These are phyloP conservation scores for Singerocomus inundabilis DNA, from an alignment of 1,284 basidiomycete species.

Conservation along the genomic window DNA sequence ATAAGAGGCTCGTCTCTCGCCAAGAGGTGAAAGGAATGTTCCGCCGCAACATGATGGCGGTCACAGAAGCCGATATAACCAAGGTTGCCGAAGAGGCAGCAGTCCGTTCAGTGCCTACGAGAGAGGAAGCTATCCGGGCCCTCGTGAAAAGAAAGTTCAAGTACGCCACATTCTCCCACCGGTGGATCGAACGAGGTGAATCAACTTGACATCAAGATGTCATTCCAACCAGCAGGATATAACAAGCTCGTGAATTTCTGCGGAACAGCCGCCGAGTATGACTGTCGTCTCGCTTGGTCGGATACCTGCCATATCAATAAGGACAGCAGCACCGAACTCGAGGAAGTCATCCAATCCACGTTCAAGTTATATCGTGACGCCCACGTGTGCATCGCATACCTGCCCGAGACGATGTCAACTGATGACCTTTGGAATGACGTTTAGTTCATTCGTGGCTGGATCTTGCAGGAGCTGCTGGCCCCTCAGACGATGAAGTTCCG, in stretches of 20 bases:
- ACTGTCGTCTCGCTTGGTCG: slow-evolving; percentile 30
- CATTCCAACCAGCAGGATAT: slow-evolving; percentile 30
- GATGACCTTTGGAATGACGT: slow-evolving; percentile 30
- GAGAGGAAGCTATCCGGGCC: slow-evolving; percentile 28
- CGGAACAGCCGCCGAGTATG: slow-evolving; percentile 27
- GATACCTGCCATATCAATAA: too few species aligned
- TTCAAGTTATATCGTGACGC: slow-evolving; percentile 34
- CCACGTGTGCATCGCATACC: slow-evolving; percentile 33
- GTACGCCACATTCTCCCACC: slow-evolving; percentile 52
- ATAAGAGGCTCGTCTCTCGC: slow-evolving; percentile 30
- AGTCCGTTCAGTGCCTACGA: slow-evolving; percentile 42
- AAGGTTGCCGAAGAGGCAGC: slow-evolving; percentile 32
- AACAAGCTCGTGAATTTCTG: slow-evolving; percentile 29
- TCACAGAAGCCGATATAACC: slow-evolving; percentile 29
- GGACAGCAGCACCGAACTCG: slow-evolving; percentile 31
- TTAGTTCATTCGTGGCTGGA: slow-evolving; percentile 36
- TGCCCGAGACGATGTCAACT: slow-evolving; percentile 29
- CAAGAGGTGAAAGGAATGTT: slow-evolving; percentile 33
- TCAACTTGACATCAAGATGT: slow-evolving; percentile 48
- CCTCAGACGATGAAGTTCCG: slow-evolving; percentile 33
- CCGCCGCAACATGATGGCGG: slow-evolving; percentile 22
- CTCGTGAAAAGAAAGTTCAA: slow-evolving; percentile 51
- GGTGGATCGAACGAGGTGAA: slow-evolving; percentile 63
- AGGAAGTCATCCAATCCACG: slow-evolving; percentile 35
- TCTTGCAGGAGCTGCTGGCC: slow-evolving; percentile 30